phyloP scores from a whole-genome alignment of 805 yeast species.

The Candida succiphila region DNA sequence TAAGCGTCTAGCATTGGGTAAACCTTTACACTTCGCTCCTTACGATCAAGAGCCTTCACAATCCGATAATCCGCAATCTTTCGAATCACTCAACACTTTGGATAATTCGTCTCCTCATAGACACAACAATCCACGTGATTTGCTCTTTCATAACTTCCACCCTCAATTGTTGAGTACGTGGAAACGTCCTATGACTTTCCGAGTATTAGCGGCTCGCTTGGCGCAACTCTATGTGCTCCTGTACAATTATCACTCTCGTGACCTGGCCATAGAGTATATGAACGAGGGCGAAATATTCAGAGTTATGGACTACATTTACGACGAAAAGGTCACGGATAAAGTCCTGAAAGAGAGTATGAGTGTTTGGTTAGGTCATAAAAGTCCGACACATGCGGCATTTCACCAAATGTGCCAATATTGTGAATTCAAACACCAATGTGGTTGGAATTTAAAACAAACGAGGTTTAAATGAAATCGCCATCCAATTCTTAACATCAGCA shows the following conservation, averaged over 20 bases:
- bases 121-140: background rate
- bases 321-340: slow-evolving; percentile 18
- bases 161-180: slow-evolving; percentile 30
- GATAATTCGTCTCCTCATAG: no score
- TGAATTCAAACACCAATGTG: slow-evolving; percentile 36
- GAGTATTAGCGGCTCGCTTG: slow-evolving; percentile 45
- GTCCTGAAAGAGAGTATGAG: slow-evolving; percentile 25
- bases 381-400: slow-evolving; percentile 34
- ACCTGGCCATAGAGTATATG: slow-evolving; percentile 43
- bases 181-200: slow-evolving; percentile 44
- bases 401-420: slow-evolving; percentile 41
- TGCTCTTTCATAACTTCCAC: background rate
- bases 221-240: slow-evolving; percentile 34
- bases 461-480: no score
- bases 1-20: slow-evolving; percentile 34
- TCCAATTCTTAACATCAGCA: no score
- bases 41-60: slow-evolving; percentile 24
- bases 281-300: slow-evolving; percentile 32
- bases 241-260: slow-evolving; percentile 25
- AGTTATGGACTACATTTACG: slow-evolving; percentile 28
- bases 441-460: slow-evolving; percentile 22
- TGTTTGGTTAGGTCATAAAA: slow-evolving; percentile 53
- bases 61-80: background rate
- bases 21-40: slow-evolving; percentile 27
- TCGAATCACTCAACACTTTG: background rate